phyloP scores from a whole-genome alignment of 176 grass and related monocot genomes.

The Musa acuminata region DNA sequence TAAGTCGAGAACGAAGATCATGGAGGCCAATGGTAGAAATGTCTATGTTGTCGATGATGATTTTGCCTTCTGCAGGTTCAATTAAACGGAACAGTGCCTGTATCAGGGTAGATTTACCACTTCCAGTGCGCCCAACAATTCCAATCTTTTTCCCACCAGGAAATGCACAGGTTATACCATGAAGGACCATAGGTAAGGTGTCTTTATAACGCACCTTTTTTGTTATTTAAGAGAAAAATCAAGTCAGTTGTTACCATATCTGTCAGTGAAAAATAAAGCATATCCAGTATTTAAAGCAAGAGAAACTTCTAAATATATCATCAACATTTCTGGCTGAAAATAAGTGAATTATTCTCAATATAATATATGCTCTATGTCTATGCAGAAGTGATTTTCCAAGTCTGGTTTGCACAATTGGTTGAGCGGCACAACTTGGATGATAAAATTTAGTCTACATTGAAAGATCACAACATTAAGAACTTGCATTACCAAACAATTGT shows the following conservation, averaged over 20 bases:
- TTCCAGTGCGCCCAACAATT: slow-evolving; percentile 97
- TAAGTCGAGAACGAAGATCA: slow-evolving; percentile 76
- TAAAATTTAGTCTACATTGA: no score
- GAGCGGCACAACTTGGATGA: no score
- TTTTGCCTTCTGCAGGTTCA: slow-evolving; percentile 64
- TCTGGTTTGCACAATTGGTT: no score
- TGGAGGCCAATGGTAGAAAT: slow-evolving; percentile 80
- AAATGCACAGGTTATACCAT: slow-evolving; percentile 71
- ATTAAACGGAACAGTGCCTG: slow-evolving; percentile 94
- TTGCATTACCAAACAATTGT: no score
- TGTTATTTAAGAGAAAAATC: background rate
- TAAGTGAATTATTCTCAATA: no score
- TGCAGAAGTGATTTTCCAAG: no score
- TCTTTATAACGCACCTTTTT: slow-evolving; percentile 87
- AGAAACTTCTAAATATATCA: background rate
- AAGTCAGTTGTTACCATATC: background rate
- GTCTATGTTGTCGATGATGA: slow-evolving; percentile 70
- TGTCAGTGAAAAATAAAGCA: slow-evolving; percentile 5
- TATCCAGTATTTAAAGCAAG: background rate
- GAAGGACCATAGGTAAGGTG: slow-evolving; percentile 69
- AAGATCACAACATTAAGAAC: no score
- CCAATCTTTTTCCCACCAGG: slow-evolving; percentile 85
- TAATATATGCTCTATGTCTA: no score
- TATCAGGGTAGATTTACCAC: slow-evolving; percentile 99
- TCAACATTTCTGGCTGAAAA: background rate